Percentiles rank a stretch among this genome's conserved stretches.
phyloP scores from a whole-genome alignment of 495 filamentous ascomycete genomes.

The Penicillium malachiteum region DNA sequence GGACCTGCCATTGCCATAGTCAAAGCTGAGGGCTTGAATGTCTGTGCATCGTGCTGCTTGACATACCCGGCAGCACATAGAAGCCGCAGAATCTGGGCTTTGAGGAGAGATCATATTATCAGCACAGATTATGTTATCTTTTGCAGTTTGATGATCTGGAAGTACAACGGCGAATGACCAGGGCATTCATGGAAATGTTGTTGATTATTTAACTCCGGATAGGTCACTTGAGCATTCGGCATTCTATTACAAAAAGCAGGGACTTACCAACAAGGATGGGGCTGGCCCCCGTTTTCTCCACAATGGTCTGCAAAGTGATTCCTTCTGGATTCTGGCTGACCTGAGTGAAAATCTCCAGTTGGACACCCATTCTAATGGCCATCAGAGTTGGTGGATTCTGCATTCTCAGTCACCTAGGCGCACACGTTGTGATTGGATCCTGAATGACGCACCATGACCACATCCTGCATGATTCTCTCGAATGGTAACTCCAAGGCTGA shows the following conservation, averaged over 20 bases:
- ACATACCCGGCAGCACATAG: conserved; percentile 17
- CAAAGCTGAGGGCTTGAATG: conserved; percentile 17
- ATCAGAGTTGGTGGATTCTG: conserved; percentile 12
- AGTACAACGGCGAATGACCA: no score
- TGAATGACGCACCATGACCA: conserved; percentile 13
- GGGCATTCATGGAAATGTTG: no score
- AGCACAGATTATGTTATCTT: no score
- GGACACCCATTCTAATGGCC: conserved; percentile 20
- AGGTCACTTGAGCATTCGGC: no score
- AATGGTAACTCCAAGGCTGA: conserved; percentile 17
- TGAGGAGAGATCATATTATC: not conserved
- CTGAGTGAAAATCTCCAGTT: conserved; percentile 15
- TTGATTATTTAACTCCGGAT: no score
- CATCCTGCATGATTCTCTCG: conserved; percentile 18
- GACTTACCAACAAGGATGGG: conserved; percentile 12
- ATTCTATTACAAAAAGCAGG: no score
- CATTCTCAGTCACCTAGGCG: not conserved
- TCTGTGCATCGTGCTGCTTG: conserved; percentile 7
- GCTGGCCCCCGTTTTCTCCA: conserved; percentile 13
- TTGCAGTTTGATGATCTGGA: no score
- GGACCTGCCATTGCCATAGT: conserved; percentile 20
- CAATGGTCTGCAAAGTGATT: conserved; percentile 11
- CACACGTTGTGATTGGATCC: not conserved
- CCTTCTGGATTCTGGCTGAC: conserved; percentile 8
- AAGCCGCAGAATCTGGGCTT: conserved; percentile 14